A percentile compares a stretch with the other conserved stretches of the same genome.
Evolutionary conservation across 805 yeast species (phyloP).

Genomic region (Lipomyces kockii): DNA sequence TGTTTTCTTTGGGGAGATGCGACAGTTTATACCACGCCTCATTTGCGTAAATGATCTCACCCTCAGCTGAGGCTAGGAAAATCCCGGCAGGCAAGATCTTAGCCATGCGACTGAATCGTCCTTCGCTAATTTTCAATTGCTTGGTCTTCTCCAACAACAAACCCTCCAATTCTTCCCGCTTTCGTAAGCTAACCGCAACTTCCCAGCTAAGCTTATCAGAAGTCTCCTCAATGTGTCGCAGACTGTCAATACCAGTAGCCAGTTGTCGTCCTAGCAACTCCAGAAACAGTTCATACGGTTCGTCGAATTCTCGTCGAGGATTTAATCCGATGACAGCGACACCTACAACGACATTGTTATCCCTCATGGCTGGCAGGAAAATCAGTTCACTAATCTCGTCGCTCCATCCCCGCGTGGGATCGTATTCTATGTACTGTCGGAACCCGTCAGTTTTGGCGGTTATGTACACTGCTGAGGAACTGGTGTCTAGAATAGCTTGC

Average conservation of each 20-base stretch:
- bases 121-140: constrained; percentile 34
- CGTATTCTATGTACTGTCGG: constrained; percentile 26
- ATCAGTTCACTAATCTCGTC: constrained; percentile 28
- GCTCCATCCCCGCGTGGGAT: constrained; percentile 36
- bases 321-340: constrained; percentile 35
- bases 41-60: constrained; percentile 35
- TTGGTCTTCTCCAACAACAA: constrained; percentile 27
- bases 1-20: constrained; percentile 24
- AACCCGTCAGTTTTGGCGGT: constrained; percentile 27
- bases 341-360: constrained; percentile 33
- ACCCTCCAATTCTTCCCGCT: constrained; percentile 30
- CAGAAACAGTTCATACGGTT: constrained; percentile 33
- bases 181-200: constrained; percentile 22
- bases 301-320: constrained; percentile 33
- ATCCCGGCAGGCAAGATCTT: constrained; percentile 35
- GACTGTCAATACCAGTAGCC: constrained; percentile 33
- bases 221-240: constrained; percentile 31
- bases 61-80: constrained; percentile 33
- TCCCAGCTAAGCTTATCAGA: constrained; percentile 33
- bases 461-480: constrained; percentile 29
- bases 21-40: constrained; percentile 36
- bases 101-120: constrained; percentile 36
- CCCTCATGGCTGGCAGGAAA: constrained; percentile 36
- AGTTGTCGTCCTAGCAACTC: constrained; percentile 37
- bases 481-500: constrained; percentile 32